Evolutionary conservation across 2,329 filamentous ascomycete genomes (phyloP), one percentile per base, ranked within the genome.

Genomic region (Stemphylium lycopersici): DNA sequence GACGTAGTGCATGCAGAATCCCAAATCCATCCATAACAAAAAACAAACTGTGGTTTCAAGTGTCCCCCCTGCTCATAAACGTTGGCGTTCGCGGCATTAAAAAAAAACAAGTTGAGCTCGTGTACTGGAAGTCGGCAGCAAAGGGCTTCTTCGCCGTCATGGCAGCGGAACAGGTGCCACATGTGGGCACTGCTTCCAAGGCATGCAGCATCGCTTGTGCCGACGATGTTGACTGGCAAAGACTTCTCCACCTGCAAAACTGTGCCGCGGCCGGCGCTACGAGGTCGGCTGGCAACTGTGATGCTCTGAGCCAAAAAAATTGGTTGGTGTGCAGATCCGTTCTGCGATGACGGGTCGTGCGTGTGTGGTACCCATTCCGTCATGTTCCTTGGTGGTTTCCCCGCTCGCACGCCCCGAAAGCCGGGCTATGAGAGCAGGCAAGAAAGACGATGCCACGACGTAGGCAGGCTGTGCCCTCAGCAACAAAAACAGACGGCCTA

Each of bases 261-360:
- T 61, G 65, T 64, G 65, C 63, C 62, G 62, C 58, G 58, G 37
- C 55, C 50, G 58, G 60, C 60, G 58, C 63, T 62, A 60, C 55
- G 45, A 55, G 41, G 54, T 50, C 52, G 60, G 50, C 53, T 49
- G 34, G 32, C 43, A 43, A 36, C 48, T 29, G 42, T 52, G 46
- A 50, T 32, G 41, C 36, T 48, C 24, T 13, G 26, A 44, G 33
- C 29, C 29, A 22, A 24, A 33, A 36, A 32, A 29, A 13, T 43
- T 43, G 46, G 29, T 31, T 47, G 36, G 31, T 38, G 51, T 46
- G 33, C 37, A 53, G 39, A 43, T n/a, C 43, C 18, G 42, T 41
- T 46, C 20, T 16, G 56, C 44, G 36, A 32, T 47, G 36, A 32
- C 43, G 48, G 52, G 54, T 45, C 43, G 40, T 45, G 45, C 46